Percentiles rank a stretch among this genome's conserved stretches.
Conservation (phyloP, 176 grass and related monocot genomes). For the Avena eriantha region DNA sequence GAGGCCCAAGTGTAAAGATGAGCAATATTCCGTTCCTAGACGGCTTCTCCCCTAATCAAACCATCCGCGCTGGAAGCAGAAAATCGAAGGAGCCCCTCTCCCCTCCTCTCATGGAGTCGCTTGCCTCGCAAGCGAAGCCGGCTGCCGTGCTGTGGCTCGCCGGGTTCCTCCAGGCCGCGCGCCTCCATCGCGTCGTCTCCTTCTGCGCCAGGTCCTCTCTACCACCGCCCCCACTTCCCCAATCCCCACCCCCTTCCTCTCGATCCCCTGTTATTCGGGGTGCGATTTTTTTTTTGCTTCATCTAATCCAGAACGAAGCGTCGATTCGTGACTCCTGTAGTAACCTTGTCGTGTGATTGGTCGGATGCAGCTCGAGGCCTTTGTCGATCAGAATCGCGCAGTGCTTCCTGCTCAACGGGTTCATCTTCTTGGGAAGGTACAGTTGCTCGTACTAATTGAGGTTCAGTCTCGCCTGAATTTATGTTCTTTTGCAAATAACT, state of each 20-base stretch:
- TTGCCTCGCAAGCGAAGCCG: conserved; percentile 68
- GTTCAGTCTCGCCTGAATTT: conserved; percentile 11
- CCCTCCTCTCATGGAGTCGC: conserved; percentile 52
- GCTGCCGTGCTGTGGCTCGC: conserved; percentile 75
- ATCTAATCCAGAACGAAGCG: background rate
- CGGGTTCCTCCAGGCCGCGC: conserved; percentile 84
- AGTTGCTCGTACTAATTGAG: conserved; percentile 26
- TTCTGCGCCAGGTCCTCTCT: conserved; percentile 75
- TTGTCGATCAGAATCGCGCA: conserved; percentile 75
- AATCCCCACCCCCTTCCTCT: background rate
- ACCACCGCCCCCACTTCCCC: background rate
- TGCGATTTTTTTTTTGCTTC: background rate
- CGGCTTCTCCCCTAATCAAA: conserved; percentile 35
- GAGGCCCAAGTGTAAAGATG: background rate
- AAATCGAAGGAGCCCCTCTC: background rate
- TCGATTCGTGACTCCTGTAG: background rate
- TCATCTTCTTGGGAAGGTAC: conserved; percentile 96
- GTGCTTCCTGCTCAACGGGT: conserved; percentile 92
- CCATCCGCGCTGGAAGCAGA: background rate
- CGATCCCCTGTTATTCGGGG: background rate
- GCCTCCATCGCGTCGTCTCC: conserved; percentile 65
- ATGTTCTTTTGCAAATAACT: background rate
- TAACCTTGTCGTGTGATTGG: conserved; percentile 23
- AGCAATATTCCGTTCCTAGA: conserved; percentile 9
- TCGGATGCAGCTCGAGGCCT: conserved; percentile 65